A percentile compares a stretch with the other conserved stretches of the same genome.
phyloP scores from a whole-genome alignment of 2,329 filamentous ascomycete species.

The Leptographium galeiforme region DNA sequence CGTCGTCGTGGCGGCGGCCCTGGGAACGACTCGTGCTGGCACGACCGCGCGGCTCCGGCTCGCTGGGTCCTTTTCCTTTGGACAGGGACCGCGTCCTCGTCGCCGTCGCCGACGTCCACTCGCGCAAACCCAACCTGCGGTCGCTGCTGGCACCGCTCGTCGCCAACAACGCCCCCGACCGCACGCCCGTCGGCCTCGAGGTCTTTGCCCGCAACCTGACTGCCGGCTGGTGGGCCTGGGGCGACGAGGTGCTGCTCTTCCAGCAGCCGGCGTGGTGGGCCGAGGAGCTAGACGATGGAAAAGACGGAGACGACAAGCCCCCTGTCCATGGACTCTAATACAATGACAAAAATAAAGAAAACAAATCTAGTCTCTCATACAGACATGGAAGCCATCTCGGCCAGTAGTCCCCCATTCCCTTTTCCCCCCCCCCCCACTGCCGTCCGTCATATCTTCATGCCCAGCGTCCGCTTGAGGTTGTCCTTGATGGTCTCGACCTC shows the following conservation, averaged over 20 bases:
- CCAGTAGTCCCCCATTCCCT: background rate
- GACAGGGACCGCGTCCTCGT: constrained; percentile 42
- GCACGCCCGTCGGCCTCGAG: constrained; percentile 48
- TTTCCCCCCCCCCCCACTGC: background rate
- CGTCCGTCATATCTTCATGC: constrained; percentile 7
- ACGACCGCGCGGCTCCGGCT: constrained; percentile 19
- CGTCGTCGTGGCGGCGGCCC: constrained; percentile 55
- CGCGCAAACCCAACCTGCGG: constrained; percentile 62
- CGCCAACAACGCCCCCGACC: constrained; percentile 14
- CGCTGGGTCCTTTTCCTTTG: background rate
- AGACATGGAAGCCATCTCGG: background rate
- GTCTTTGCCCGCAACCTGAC: constrained; percentile 65
- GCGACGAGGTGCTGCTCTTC: constrained; percentile 58
- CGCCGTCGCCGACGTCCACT: constrained; percentile 63
- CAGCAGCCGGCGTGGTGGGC: constrained; percentile 30
- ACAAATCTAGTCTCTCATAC: background rate
- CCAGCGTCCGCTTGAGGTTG: constrained; percentile 40
- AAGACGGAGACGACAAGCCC: background rate
- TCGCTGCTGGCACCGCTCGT: constrained; percentile 32
- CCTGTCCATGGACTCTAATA: no score
- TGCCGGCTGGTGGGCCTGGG: constrained; percentile 67
- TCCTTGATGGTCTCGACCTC: constrained; percentile 45
- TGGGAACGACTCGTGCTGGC: constrained; percentile 63
- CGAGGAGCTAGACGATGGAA: background rate
- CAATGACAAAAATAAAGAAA: background rate